A percentile compares a stretch with the other conserved stretches of the same genome.
These are phyloP conservation scores for Fraxinus nigra DNA, from an alignment of 305 asterid genomes.

Conservation along the genomic window DNA sequence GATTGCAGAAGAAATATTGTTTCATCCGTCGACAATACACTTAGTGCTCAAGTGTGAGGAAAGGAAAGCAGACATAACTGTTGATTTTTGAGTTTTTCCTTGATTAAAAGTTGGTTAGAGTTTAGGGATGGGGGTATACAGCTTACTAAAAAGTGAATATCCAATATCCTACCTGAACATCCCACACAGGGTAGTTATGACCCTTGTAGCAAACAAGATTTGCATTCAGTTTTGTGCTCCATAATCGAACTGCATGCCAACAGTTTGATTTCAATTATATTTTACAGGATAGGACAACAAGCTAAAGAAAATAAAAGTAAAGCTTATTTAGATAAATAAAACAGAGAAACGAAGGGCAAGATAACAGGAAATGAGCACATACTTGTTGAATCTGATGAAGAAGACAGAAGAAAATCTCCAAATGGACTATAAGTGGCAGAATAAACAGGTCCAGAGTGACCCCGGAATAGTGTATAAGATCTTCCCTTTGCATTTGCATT, in stretches of 20 bases:
- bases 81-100: not conserved
- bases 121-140: not conserved
- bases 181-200: constrained; percentile 98
- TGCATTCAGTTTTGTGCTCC: constrained; percentile 89
- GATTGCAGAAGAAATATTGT: not conserved
- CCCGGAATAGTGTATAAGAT: constrained; percentile 71
- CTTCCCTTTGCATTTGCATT: constrained; percentile 52
- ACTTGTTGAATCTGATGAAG: constrained; percentile 95
- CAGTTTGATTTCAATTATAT: not conserved
- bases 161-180: constrained; percentile 66
- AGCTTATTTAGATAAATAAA: constrained; percentile 14
- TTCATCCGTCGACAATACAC: not conserved
- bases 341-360: constrained; percentile 1
- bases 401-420: constrained; percentile 84
- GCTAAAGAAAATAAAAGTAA: not conserved
- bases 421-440: constrained; percentile 81
- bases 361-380: constrained; percentile 25
- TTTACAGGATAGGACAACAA: not conserved
- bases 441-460: constrained; percentile 93
- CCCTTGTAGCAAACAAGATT: constrained; percentile 99
- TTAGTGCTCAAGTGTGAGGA: not conserved
- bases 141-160: constrained; percentile 14
- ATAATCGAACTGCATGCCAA: constrained; percentile 65
- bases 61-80: not conserved
- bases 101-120: not conserved